These are phyloP conservation scores for Aspergillus spinulosporus DNA, from an alignment of 2,329 filamentous ascomycete species.

Conservation along the genomic window DNA sequence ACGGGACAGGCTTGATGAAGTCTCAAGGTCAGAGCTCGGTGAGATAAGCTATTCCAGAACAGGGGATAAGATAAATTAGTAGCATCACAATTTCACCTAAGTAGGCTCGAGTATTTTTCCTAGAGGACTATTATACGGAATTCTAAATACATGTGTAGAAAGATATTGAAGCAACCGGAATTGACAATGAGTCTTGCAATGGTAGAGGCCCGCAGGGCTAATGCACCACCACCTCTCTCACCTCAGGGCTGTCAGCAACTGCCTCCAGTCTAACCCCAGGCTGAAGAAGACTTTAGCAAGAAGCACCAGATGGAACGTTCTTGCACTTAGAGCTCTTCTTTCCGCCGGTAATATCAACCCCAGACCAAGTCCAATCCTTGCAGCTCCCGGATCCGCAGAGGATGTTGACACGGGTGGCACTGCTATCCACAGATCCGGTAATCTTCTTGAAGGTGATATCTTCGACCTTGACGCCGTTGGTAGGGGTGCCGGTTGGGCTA, in stretches of 20 bases:
- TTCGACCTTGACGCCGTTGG: constrained; percentile 41
- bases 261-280: neutral
- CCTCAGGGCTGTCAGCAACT: neutral
- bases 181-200: neutral
- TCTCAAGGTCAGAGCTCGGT: too few relatives aligned
- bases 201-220: too few relatives aligned
- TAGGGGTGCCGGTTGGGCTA: constrained; percentile 40
- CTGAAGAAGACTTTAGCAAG: constrained; percentile 27
- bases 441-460: constrained; percentile 40
- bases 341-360: constrained; percentile 54
- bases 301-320: constrained; percentile 41
- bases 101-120: too few relatives aligned
- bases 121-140: too few relatives aligned
- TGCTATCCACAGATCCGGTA: constrained; percentile 35
- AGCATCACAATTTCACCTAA: too few relatives aligned
- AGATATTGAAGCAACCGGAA: too few relatives aligned
- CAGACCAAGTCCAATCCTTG: constrained; percentile 50
- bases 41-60: too few relatives aligned
- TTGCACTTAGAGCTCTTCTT: constrained; percentile 45
- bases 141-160: too few relatives aligned
- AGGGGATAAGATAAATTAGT: too few relatives aligned
- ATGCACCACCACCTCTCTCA: neutral
- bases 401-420: constrained; percentile 50
- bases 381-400: constrained; percentile 56
- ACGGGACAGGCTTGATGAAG: too few relatives aligned